Evolutionary conservation across 2,329 filamentous ascomycete genomes (phyloP).

Genomic region (Fusarium sp.): DNA sequence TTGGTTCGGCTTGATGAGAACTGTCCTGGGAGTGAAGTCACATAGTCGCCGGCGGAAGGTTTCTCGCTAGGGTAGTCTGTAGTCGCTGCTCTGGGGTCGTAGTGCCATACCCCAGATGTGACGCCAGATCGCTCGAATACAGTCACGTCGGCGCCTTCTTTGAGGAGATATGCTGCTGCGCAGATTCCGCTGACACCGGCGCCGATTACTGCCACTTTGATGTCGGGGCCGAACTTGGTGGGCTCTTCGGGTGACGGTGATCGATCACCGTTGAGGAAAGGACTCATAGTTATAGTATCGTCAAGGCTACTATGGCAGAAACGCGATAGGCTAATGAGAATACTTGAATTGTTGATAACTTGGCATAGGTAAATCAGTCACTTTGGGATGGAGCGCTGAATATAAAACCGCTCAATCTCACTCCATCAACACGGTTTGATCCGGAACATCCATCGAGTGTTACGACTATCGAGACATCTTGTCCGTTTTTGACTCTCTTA

Average conservation of each 20-base stretch:
- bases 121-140: slow-evolving; percentile 51
- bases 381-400: accelerated
- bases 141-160: slow-evolving; percentile 49
- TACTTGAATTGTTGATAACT: accelerated
- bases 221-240: slow-evolving; percentile 10
- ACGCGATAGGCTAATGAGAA: accelerated
- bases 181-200: slow-evolving; percentile 55
- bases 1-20: background rate
- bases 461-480: background rate
- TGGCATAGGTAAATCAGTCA: accelerated
- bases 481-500: background rate
- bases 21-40: slow-evolving; percentile 17
- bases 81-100: slow-evolving; percentile 45
- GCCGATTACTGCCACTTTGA: slow-evolving; percentile 52
- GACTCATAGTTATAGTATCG: slow-evolving; percentile 3
- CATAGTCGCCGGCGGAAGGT: slow-evolving; percentile 45
- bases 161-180: slow-evolving; percentile 51
- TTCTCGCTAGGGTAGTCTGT: slow-evolving; percentile 47
- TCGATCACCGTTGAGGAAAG: slow-evolving; percentile 13
- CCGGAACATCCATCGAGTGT: background rate
- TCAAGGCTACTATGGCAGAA: accelerated
- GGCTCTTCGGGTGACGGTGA: background rate
- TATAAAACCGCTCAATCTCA: background rate
- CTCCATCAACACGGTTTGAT: background rate
- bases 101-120: slow-evolving; percentile 54